Percentiles rank a stretch among this genome's conserved stretches.
phyloP scores from a whole-genome alignment of 1,284 basidiomycete species.

The Ustilago nuda region DNA sequence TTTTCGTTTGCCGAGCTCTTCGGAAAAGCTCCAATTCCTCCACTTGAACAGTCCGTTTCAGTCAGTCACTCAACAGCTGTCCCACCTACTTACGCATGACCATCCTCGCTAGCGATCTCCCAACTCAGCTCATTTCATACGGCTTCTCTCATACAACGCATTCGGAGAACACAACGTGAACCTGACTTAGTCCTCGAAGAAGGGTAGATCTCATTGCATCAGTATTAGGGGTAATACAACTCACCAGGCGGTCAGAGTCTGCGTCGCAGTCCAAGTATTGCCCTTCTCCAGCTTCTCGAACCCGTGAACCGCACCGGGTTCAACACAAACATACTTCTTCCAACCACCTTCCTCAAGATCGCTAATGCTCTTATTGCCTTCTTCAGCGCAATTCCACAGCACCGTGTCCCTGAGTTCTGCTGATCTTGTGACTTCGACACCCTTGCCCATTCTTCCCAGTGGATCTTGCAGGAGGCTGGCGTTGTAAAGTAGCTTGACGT shows the following conservation, averaged over 20 bases:
- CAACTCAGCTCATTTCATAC: no score
- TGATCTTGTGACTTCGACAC: conserved; percentile 50
- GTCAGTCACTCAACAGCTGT: no score
- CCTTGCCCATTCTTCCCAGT: conserved; percentile 42
- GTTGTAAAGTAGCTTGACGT: conserved; percentile 49
- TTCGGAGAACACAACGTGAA: no score
- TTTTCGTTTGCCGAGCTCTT: no score
- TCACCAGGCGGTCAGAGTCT: conserved; percentile 48
- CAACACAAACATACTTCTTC: conserved; percentile 69
- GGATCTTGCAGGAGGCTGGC: conserved; percentile 35
- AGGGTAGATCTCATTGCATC: no score
- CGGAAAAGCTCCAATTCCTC: no score
- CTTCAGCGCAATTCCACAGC: conserved; percentile 70
- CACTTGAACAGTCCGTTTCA: no score
- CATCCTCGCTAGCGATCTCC: no score
- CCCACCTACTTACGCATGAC: no score
- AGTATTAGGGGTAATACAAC: background rate
- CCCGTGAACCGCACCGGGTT: conserved; percentile 67
- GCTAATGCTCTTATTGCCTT: conserved; percentile 63
- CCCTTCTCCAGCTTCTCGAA: conserved; percentile 65
- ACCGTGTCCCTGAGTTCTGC: conserved; percentile 54
- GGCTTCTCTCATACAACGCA: no score
- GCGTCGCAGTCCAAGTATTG: conserved; percentile 38
- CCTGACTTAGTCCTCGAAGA: no score
- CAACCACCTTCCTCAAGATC: conserved; percentile 69